A percentile compares a stretch with the other conserved stretches of the same genome.
phyloP scores from a whole-genome alignment of 2,329 filamentous ascomycete genomes.

The Aspergillus arachidicola region DNA sequence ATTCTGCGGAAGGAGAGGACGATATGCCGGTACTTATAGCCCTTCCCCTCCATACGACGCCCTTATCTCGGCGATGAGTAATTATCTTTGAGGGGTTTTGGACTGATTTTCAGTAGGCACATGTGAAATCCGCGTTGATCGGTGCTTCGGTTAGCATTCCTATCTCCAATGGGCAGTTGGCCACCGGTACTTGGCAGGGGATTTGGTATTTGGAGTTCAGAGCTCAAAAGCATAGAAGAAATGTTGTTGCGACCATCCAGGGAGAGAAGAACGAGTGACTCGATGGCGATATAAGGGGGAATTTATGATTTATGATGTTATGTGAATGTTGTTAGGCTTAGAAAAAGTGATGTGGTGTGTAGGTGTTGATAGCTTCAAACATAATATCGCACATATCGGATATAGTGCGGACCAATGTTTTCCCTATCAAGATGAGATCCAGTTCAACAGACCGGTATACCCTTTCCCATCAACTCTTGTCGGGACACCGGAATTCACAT shows the following conservation, averaged over 20 bases:
- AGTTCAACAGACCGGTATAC: too few species aligned
- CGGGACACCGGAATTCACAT: too few species aligned
- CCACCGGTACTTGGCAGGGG: slow-evolving; percentile 65
- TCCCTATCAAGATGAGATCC: too few species aligned
- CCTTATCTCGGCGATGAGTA: too few species aligned
- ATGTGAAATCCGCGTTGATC: slow-evolving; percentile 88
- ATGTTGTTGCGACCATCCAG: slow-evolving; percentile 90
- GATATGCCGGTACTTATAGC: slow-evolving; percentile 81
- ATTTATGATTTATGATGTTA: slow-evolving; percentile 4
- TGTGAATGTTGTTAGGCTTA: background rate
- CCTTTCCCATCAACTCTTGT: too few species aligned
- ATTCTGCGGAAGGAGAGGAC: slow-evolving; percentile 83
- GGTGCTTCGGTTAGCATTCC: slow-evolving; percentile 90
- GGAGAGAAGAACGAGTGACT: slow-evolving; percentile 66
- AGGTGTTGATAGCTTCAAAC: background rate
- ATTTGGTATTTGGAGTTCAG: slow-evolving; percentile 97
- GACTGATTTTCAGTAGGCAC: slow-evolving; percentile 59
- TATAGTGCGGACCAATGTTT: too few species aligned
- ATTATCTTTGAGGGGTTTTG: too few species aligned
- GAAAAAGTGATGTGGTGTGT: background rate
- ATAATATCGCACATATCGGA: background rate
- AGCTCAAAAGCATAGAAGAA: slow-evolving; percentile 71
- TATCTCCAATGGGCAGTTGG: slow-evolving; percentile 81
- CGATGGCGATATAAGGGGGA: background rate
- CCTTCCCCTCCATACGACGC: too few species aligned